Percentiles rank a stretch among this genome's conserved stretches.
These are phyloP conservation scores for Ophiostoma montium DNA, from an alignment of 2,329 filamentous ascomycete species.

Conservation along the genomic window DNA sequence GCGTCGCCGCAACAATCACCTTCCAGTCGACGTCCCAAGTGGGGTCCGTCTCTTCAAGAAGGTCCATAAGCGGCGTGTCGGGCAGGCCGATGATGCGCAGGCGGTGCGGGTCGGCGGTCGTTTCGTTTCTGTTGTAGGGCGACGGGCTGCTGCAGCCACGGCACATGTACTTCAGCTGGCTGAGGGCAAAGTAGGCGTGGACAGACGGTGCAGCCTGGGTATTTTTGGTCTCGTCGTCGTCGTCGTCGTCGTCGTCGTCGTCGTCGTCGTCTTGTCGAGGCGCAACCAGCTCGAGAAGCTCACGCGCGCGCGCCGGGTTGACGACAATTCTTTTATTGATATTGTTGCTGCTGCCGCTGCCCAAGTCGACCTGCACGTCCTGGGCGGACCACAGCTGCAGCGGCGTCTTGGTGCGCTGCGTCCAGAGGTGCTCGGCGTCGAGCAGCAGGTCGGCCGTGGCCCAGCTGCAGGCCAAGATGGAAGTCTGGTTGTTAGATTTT, in stretches of 20 bases:
- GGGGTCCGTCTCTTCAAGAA: too few species aligned
- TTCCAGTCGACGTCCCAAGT: too few species aligned
- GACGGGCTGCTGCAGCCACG: background rate
- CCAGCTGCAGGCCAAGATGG: constrained; percentile 11
- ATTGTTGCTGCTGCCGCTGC: background rate
- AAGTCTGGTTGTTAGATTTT: background rate
- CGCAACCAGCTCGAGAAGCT: background rate
- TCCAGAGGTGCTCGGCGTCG: constrained; percentile 12
- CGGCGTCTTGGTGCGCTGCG: background rate
- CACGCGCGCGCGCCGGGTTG: background rate
- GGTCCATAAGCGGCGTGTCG: background rate
- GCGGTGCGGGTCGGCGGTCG: too few species aligned
- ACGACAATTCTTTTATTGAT: background rate
- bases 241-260: background rate
- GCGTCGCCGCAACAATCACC: too few species aligned
- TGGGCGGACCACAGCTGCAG: background rate
- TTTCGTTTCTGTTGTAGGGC: too few species aligned
- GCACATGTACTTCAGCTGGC: background rate
- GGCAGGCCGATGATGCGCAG: too few species aligned
- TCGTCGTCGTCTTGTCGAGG: background rate
- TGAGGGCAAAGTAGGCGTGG: constrained; percentile 3
- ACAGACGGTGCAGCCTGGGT: too few species aligned
- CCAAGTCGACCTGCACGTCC: background rate
- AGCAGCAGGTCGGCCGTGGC: constrained; percentile 9
- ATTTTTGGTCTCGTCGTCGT: background rate